Percentiles rank a stretch among this genome's conserved stretches.
Evolutionary conservation across 2,329 filamentous ascomycete species (phyloP).

Genomic region (Bipolaris victoriae): DNA sequence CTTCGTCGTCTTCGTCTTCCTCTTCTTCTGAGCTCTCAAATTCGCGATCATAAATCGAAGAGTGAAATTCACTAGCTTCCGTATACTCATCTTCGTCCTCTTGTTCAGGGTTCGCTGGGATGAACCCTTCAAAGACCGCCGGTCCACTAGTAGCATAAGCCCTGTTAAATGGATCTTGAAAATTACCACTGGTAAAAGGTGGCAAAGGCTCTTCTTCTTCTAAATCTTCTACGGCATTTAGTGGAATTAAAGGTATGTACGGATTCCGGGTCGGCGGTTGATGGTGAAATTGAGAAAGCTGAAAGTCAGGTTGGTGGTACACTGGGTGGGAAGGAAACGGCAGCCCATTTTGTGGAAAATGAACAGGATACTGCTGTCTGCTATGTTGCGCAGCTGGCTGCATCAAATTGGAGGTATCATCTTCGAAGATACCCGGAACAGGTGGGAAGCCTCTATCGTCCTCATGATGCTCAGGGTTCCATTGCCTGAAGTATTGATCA

Average conservation of each 20-base stretch:
- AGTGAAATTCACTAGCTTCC: constrained; percentile 25
- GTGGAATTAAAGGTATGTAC: constrained; percentile 30
- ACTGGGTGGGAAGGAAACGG: constrained; percentile 26
- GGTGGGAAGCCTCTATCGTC: constrained; percentile 30
- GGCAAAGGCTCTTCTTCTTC: constrained; percentile 17
- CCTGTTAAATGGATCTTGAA: constrained; percentile 32
- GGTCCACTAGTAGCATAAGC: constrained; percentile 36
- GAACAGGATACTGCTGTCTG: constrained; percentile 23
- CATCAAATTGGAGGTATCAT: constrained; percentile 19
- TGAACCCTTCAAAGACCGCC: constrained; percentile 50
- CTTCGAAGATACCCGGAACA: constrained; percentile 27
- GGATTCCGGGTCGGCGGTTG: constrained; percentile 19
- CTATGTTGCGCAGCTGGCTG: constrained; percentile 15
- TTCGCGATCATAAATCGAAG: constrained; percentile 29
- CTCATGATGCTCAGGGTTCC: constrained; percentile 26
- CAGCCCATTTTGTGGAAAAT: constrained; percentile 23
- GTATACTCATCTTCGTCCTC: constrained; percentile 45
- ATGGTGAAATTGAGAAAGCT: constrained; percentile 14
- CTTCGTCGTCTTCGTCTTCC: constrained; percentile 37
- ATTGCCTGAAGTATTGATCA: constrained; percentile 30
- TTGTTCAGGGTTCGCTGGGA: constrained; percentile 42
- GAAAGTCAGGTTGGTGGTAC: constrained; percentile 21
- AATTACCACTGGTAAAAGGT: constrained; percentile 21
- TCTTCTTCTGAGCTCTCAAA: constrained; percentile 38
- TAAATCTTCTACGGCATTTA: constrained; percentile 32